Evolutionary conservation across 2,329 filamentous ascomycete species (phyloP).

Genomic region (Penicillium sp.): DNA sequence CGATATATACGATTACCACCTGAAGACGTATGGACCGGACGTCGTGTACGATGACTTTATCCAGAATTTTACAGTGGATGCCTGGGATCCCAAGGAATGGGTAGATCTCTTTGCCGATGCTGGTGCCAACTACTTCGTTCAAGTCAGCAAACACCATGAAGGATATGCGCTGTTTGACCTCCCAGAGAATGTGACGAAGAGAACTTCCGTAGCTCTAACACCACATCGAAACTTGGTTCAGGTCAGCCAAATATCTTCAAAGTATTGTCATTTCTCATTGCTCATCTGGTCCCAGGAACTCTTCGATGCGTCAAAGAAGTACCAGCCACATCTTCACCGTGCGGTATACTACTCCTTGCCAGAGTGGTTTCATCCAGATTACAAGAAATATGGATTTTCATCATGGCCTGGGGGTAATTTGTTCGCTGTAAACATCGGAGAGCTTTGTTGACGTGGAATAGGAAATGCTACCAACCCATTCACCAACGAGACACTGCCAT

Average conservation of each 20-base stretch:
- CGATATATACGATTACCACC: slow-evolving; percentile 49
- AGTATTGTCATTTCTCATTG: neutral
- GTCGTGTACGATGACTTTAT: slow-evolving; percentile 56
- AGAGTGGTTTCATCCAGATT: slow-evolving; percentile 48
- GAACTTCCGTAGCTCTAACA: slow-evolving; percentile 38
- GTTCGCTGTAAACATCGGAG: neutral
- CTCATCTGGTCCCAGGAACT: slow-evolving; percentile 33
- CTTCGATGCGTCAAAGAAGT: slow-evolving; percentile 41
- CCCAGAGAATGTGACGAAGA: slow-evolving; percentile 38
- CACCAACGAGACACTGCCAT: slow-evolving; percentile 41
- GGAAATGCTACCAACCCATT: slow-evolving; percentile 44
- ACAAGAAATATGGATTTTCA: slow-evolving; percentile 39
- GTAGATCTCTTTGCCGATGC: slow-evolving; percentile 52
- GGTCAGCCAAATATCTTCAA: neutral
- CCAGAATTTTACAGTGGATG: slow-evolving; percentile 49
- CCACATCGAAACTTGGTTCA: slow-evolving; percentile 40
- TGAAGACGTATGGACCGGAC: slow-evolving; percentile 49
- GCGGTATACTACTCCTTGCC: slow-evolving; percentile 46
- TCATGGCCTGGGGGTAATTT: slow-evolving; percentile 27
- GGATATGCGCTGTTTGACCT: slow-evolving; percentile 47
- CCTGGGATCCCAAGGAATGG: slow-evolving; percentile 52
- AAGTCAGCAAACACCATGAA: slow-evolving; percentile 47
- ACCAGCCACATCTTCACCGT: slow-evolving; percentile 44
- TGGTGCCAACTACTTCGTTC: slow-evolving; percentile 48
- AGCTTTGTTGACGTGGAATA: slow-evolving; percentile 8